Evolutionary conservation across 2,329 filamentous ascomycete species (phyloP).

Genomic region (Colletotrichum karsti): DNA sequence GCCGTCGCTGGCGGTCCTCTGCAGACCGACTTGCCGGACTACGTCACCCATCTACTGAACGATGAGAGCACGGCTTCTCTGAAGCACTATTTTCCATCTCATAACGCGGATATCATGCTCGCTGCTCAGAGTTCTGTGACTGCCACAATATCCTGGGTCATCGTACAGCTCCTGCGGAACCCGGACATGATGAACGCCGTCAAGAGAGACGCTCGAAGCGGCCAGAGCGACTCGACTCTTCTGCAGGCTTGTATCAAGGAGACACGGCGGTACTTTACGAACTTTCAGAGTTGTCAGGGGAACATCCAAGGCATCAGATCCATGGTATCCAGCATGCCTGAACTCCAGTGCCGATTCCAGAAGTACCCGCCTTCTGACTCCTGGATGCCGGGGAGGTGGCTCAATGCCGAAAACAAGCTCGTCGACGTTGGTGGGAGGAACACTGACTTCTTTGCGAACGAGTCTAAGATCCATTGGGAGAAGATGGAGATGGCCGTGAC

Average conservation of each 20-base stretch:
- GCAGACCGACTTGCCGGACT: conserved; percentile 24
- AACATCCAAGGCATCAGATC: conserved; percentile 8
- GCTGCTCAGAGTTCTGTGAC: conserved; percentile 30
- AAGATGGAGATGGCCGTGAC: conserved; percentile 28
- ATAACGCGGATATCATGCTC: conserved; percentile 31
- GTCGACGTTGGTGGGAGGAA: conserved; percentile 3
- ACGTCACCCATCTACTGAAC: conserved; percentile 29
- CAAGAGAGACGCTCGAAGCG: conserved; percentile 26
- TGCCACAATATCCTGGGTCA: conserved; percentile 25
- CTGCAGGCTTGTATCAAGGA: conserved; percentile 32
- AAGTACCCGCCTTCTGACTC: conserved; percentile 7
- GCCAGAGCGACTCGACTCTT: conserved; percentile 6
- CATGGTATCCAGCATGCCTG: background rate
- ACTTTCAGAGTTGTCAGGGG: conserved; percentile 9
- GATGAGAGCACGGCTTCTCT: conserved; percentile 24
- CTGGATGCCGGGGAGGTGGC: conserved; percentile 31
- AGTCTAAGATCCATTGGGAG: conserved; percentile 16
- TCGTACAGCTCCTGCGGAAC: conserved; percentile 30
- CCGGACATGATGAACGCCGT: conserved; percentile 29
- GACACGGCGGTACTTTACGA: conserved; percentile 29
- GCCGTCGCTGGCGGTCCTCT: conserved; percentile 11
- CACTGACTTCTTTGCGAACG: background rate
- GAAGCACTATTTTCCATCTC: conserved; percentile 18
- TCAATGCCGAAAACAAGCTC: conserved; percentile 26
- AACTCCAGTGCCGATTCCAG: too few relatives aligned